A percentile compares a stretch with the other conserved stretches of the same genome.
These are phyloP conservation scores for Candida sithepensis DNA, from an alignment of 805 yeast genomes.

Conservation along the genomic window DNA sequence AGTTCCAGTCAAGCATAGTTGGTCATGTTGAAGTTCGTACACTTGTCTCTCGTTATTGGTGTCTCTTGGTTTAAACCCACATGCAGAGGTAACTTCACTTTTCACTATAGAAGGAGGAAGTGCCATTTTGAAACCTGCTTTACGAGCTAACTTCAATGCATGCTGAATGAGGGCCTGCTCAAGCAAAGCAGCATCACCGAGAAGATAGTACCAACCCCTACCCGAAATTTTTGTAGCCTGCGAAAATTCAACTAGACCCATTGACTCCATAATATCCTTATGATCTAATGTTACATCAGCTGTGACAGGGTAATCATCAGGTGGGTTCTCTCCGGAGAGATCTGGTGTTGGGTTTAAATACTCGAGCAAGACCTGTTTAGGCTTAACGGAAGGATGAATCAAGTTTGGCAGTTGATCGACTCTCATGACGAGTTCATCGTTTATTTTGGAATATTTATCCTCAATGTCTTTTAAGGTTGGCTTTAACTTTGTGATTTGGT, in stretches of 20 bases:
- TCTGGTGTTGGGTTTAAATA: conserved; percentile 46
- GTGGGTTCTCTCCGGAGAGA: conserved; percentile 5
- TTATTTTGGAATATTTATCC: conserved; percentile 25
- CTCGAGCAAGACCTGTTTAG: conserved; percentile 41
- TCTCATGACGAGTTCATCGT: conserved; percentile 34
- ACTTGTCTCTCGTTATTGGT: conserved; percentile 82
- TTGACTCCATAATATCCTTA: conserved; percentile 60
- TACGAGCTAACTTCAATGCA: conserved; percentile 63
- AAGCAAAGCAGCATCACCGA: conserved; percentile 80
- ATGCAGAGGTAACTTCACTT: conserved; percentile 72
- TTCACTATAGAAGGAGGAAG: conserved; percentile 86
- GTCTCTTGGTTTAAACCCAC: conserved; percentile 95
- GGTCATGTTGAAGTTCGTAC: conserved; percentile 49
- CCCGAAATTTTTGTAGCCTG: conserved; percentile 78
- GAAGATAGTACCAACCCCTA: conserved; percentile 80
- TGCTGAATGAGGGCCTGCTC: conserved; percentile 89
- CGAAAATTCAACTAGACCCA: conserved; percentile 65
- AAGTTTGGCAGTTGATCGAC: conserved; percentile 63
- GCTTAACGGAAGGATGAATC: conserved; percentile 45
- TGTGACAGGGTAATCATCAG: conserved; percentile 13
- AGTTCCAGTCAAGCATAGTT: conserved; percentile 79
- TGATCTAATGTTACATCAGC: conserved; percentile 48
- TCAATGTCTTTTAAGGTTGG: conserved; percentile 28
- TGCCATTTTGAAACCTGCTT: conserved; percentile 63
- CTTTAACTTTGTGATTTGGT: conserved; percentile 24